Base-by-base conservation (phyloP, 257 asterid genomes). In the Fraxinus cuspidata region DNA sequence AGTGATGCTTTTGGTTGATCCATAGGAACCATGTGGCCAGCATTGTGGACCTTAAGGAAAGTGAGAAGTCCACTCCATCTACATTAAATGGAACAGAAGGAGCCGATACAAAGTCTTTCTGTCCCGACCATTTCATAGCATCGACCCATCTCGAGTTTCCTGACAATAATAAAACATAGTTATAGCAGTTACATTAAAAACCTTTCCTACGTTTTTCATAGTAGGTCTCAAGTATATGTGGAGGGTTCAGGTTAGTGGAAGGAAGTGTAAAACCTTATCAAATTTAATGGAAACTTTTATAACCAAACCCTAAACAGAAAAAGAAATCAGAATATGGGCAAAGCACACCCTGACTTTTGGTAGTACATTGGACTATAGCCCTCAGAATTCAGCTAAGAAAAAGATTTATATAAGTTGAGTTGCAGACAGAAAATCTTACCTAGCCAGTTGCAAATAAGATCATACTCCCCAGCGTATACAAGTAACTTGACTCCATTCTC, bases 1-100 rank as follows among this genome's bases (percentile, higher is more conserved):
- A 89, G 80, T 25, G 96, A 77, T 4, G 86, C 88, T 81, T 84
- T 85, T 0, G 97, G 94, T 77, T 93, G 98, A 81, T 93, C 98
- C 97, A 93, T 91, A 0, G 98, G 98, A 77, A 91, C 96, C 91
- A 87, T 7, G 63, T 91, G 97, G 19, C 98, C 97, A 1, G 98
- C 92, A 78, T 88, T 81, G 28, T 81, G 71, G 38, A 93, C 96
- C 82, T 83, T 87, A 19, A 93, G 82, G 86, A 93, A 93, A 21
- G 85, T 89, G 28, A 91, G 85, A 29, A 86, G 85, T 53, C 96
- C 73, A 12, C 73, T 1, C 86, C 87, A 31, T 85, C 94, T 9
- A 89, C 94, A 2, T 32, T 82, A 76, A 91, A 93, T 56, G 88
- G 78, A 19, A 71, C 74, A 1, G 81, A 37, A 0, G 82, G 84